Percentiles rank a stretch among this genome's conserved stretches.
phyloP scores from a whole-genome alignment of 2,329 filamentous ascomycete genomes.

The Geosmithia putterillii region DNA sequence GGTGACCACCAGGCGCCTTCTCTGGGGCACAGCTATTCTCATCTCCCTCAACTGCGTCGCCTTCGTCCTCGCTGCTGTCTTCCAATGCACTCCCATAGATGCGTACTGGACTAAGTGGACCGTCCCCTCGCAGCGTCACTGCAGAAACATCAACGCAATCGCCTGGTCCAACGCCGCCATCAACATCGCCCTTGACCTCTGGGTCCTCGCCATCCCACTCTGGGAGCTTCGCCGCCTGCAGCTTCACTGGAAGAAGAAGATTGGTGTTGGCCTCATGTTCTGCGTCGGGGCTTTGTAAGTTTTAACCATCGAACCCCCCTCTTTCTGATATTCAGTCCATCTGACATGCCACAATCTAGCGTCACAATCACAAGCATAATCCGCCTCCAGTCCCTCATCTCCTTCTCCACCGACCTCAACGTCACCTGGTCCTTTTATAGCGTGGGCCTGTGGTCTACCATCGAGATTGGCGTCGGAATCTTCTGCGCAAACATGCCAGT shows the following conservation, averaged over 20 bases:
- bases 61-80: conserved; percentile 26
- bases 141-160: conserved; percentile 29
- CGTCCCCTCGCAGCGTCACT: conserved; percentile 27
- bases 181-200: conserved; percentile 33
- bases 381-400: conserved; percentile 7
- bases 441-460: conserved; percentile 9
- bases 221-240: conserved; percentile 22
- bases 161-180: conserved; percentile 33
- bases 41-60: conserved; percentile 19
- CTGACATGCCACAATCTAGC: conserved; percentile 2
- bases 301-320: too few species aligned
- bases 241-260: conserved; percentile 29
- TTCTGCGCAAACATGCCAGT: conserved; percentile 12
- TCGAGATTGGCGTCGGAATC: conserved; percentile 11
- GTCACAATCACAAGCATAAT: conserved; percentile 11
- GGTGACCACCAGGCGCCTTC: conserved; percentile 16
- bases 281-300: conserved; percentile 24
- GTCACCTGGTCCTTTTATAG: conserved; percentile 7
- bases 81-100: conserved; percentile 34
- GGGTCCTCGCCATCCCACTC: conserved; percentile 33
- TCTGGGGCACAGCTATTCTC: conserved; percentile 23
- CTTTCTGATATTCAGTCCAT: too few species aligned
- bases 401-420: conserved; percentile 5
- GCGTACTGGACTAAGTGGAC: conserved; percentile 41
- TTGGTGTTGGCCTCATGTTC: conserved; percentile 30